These are phyloP conservation scores for Cercospora canescens DNA, from an alignment of 2,329 filamentous ascomycete genomes.

Conservation along the genomic window DNA sequence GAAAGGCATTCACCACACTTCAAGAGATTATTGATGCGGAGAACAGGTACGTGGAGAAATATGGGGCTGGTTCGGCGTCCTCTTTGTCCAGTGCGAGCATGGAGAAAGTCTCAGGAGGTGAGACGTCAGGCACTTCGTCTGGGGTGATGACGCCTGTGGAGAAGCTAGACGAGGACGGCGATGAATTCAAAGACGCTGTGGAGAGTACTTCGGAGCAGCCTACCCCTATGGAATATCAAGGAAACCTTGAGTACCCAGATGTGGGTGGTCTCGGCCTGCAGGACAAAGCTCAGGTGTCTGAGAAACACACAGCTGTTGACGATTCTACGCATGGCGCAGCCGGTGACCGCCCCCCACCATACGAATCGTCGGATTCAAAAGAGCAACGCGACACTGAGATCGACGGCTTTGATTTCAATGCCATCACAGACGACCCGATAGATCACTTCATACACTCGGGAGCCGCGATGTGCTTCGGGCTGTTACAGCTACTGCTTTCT, in stretches of 20 bases:
- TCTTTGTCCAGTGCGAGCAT: conserved; percentile 4
- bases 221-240: conserved; percentile 51
- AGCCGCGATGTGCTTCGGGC: conserved; percentile 84
- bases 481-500: conserved; percentile 82
- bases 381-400: conserved; percentile 27
- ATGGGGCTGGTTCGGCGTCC: conserved; percentile 11
- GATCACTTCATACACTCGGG: conserved; percentile 90
- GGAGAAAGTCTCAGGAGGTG: conserved; percentile 6
- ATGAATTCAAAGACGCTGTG: conserved; percentile 60
- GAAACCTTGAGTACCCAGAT: conserved; percentile 42
- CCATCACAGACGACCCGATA: conserved; percentile 68
- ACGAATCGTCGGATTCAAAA: not conserved
- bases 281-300: conserved; percentile 22
- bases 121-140: conserved; percentile 13
- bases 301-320: not conserved
- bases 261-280: conserved; percentile 28
- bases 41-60: conserved; percentile 55
- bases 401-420: conserved; percentile 59
- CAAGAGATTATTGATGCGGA: conserved; percentile 78
- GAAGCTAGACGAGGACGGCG: conserved; percentile 42
- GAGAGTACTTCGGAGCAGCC: conserved; percentile 48
- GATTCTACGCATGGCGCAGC: not conserved
- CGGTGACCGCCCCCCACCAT: not conserved
- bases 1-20: conserved; percentile 83
- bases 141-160: conserved; percentile 21